Base-by-base conservation (phyloP, 306 rosid genomes). In the Trifolium subterraneum region DNA sequence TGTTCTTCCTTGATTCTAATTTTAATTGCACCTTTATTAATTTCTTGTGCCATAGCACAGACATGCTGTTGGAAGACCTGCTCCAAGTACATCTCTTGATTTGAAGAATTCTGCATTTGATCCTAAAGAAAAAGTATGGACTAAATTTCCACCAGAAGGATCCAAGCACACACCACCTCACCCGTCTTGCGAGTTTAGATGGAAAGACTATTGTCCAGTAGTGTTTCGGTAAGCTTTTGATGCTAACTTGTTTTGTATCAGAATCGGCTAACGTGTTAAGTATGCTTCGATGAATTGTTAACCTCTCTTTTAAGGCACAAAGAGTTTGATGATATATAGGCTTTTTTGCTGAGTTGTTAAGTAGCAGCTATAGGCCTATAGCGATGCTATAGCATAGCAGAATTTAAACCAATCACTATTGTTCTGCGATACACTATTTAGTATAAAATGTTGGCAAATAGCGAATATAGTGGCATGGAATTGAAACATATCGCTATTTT, bases 61-160 rank as follows among this genome's bases (percentile, higher is more conserved):
- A 83, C 99, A 95, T 88, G 88, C 99, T 69, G 96, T 95, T 78
- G 99, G 98, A 80, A 87, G 98, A 88, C 99, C 99, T 42, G 99
- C 97, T 84, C 99, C 99, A 80, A 83, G 85, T 56, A 79, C 93
- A 38, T 85, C 97, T 54, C 96, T 90, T 80, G 99, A 95, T 79
- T 82, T 95, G 73, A 92, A 86, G 85, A 6, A 87, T 55, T 95
- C 99, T 27, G 98, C 97, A 56, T 95, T 95, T 61, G 98, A 95
- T 85, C 97, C 98, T 11, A 90, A 75, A 80, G 98, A 95, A 72
- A 95, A 95, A 84, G 90, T 92, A 5, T 95, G 99, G 99, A 95
- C 99, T 1, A 95, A 84, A 71, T 95, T 95, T 79, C 99, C 99
- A 41, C 83, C 99, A 1, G 99, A 88, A 84, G 99, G 99, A 80